These are phyloP conservation scores for Haplographium delicatum DNA, from an alignment of 495 filamentous ascomycete genomes.

Conservation along the genomic window DNA sequence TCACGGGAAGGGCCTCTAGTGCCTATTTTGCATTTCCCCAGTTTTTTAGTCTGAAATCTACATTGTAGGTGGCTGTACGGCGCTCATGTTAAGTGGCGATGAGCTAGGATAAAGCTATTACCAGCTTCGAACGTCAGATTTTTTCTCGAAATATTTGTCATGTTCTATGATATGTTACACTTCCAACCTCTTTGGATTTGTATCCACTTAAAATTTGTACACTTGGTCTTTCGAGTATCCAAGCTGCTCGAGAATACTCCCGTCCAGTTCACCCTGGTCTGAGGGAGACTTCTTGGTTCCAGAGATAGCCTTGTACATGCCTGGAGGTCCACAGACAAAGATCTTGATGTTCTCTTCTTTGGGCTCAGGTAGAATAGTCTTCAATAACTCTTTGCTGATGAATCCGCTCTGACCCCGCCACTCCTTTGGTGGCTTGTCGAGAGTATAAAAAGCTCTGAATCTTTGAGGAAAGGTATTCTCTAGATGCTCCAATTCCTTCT, in stretches of 20 bases:
- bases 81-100: no score
- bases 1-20: no score
- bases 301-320: slow-evolving; percentile 87
- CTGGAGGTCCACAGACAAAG: slow-evolving; percentile 85
- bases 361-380: slow-evolving; percentile 87
- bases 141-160: neutral
- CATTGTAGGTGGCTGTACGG: no score
- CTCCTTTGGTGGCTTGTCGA: slow-evolving; percentile 78
- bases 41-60: no score
- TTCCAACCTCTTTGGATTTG: neutral
- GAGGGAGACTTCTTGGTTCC: slow-evolving; percentile 81
- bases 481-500: slow-evolving; percentile 71
- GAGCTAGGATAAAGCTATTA: no score
- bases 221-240: slow-evolving; percentile 93
- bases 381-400: slow-evolving; percentile 83
- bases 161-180: slow-evolving; percentile 15
- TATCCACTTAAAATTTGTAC: slow-evolving; percentile 77
- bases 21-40: no score
- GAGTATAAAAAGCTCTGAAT: slow-evolving; percentile 84
- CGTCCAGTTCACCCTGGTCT: slow-evolving; percentile 88
- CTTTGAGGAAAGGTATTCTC: slow-evolving; percentile 93
- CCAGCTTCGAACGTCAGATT: neutral
- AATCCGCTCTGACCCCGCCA: slow-evolving; percentile 73
- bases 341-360: slow-evolving; percentile 87
- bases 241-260: slow-evolving; percentile 72